Base-by-base conservation (phyloP, 2,329 filamentous ascomycete genomes). In the Trichoderma oligosporum region DNA sequence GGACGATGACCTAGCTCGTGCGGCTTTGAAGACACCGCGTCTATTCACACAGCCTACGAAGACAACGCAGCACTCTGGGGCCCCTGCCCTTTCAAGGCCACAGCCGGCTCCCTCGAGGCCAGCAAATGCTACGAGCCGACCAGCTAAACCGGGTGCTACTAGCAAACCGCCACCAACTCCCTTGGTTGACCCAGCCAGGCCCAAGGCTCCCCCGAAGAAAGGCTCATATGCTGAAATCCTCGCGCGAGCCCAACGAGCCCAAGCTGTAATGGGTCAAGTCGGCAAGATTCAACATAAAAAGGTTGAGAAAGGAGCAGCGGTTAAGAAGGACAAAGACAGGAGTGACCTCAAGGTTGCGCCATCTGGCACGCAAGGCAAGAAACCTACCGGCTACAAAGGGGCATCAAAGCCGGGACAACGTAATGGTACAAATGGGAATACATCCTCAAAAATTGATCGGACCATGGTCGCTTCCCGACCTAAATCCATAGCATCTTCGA, bases 231-330 rank as follows among this genome's bases (percentile, higher is more conserved):
- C 85, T 35, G 87, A 91, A 65, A 87, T 91, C 59, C 79, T 92
- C 73, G 86, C 86, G 56, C 81, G 86, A 63, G 89, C 84, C 29
- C 84, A 88, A 66, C 82, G 83, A 60, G 85, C 83, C 11, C 83
- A 88, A 65, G 77, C 75, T 36, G 76, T 74, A 38, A 81, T 83
- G 74, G 80, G 76, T n/a, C 80, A 81, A 63, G 78, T 87, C 22
- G 87, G 86, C 56, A 84, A 83, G 64, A 89, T 91, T 63, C 87
- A 89, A 67, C 87, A 91, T 70, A 90, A 90, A 68, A 79, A 85
- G 18, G 81, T 85, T 1, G 87, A 88, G 63, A 87, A 84, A 65
- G 71, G 79, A n/a, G 73, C 79, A n/a, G 73, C 79, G 6, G 77
- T 59, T 7, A 87, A 78, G 68, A 79, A 77, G 14, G 58, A 58